Evolutionary conservation across 176 grass and related monocot species (phyloP), one percentile per base, ranked within the genome.

Genomic region (Rhipidocladum racemiflorum): DNA sequence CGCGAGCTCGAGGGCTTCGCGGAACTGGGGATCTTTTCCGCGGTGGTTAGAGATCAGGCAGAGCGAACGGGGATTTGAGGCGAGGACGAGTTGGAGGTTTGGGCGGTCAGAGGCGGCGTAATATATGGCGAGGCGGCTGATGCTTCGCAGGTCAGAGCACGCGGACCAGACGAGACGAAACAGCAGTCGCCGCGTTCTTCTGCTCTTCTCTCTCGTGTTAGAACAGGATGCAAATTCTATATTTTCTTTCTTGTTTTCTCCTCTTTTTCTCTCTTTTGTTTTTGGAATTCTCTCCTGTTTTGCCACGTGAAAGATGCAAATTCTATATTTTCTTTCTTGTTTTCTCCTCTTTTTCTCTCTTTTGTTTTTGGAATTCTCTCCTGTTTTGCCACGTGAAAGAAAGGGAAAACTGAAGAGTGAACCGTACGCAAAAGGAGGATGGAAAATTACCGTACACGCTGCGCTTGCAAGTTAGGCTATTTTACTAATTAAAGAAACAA

Each of bases 1-100:
- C 5, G 75, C 9, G 76, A 27, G 57, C 17, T 51, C 57, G 59
- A 23, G 48, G 24, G 67, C 5, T 17, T 5, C 43, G 16, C 34
- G 34, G 28, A 28, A 74, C 68, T 83, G 84, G 74, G 68, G 60
- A 87, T 83, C 78, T 44, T 69, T 29, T 14, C 46, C 1, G 39
- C 50, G 34, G 75, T 71, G 16, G 83, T 68, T 46, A 54, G 78
- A 49, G 83, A 13, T 18, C 15, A 16, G 27, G 35, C 36, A 14
- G 14, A 45, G 36, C 13, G 54, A 28, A 16, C 55, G 68, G 35
- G 24, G 20, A 51, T 75, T 20, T 32, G 63, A 7, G 79, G 28
- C 16, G 51, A 40, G 80, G 5, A 39, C 28, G 32, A 32, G 36
- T 39, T 38, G 6, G 61, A 61, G 67, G 65, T 44, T 64, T 39